Evolutionary conservation across 176 grass and related monocot species (phyloP), one percentile per base, ranked within the genome.

Genomic region (Triticum turgidum): DNA sequence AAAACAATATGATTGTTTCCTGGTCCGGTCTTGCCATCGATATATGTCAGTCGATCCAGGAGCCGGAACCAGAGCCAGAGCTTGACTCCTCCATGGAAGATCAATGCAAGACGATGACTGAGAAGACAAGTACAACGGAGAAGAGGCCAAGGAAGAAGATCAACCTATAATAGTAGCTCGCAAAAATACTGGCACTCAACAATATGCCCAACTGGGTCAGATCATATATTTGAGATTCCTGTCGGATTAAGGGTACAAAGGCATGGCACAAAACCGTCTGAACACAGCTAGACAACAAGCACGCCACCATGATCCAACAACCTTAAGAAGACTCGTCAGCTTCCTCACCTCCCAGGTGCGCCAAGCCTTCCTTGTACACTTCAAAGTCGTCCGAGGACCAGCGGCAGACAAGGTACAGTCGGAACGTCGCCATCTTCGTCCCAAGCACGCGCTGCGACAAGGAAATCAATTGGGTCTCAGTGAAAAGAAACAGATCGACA

Each of bases 391-490:
- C 93, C 1, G 83, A 37, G 1, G 88, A 86, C 93, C 96, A 98
- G 45, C 88, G 87, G 72, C 92, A 94, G 7, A 98, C 73, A 70
- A 98, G 88, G 71, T 94, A 91, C 24, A 98, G 65, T 20, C 89
- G 90, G 82, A 98, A 96, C 42, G 97, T 94, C 7, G 97, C 94
- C 97, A 99, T 96, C 76, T 93, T 88, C 4, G 88, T 63, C 10
- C 82, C 94, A 56, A 99, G 92, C 72, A 96, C 59, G 7, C 94
- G 81, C 92, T 96, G 85, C 84, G 1, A 77, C n/a, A 82, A 15
- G 83, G 11, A 76, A 67, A 80, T 35, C 15, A 61, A 83, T 5
- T 7, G 6, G 39, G 64, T 9, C 13, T 88, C n/a, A 88, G n/a
- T 78, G 33, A 41, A 82, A 65, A 58, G 33, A 13, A 41, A 78